Conservation (phyloP, 495 filamentous ascomycete species). For the Immersiella caudata region DNA sequence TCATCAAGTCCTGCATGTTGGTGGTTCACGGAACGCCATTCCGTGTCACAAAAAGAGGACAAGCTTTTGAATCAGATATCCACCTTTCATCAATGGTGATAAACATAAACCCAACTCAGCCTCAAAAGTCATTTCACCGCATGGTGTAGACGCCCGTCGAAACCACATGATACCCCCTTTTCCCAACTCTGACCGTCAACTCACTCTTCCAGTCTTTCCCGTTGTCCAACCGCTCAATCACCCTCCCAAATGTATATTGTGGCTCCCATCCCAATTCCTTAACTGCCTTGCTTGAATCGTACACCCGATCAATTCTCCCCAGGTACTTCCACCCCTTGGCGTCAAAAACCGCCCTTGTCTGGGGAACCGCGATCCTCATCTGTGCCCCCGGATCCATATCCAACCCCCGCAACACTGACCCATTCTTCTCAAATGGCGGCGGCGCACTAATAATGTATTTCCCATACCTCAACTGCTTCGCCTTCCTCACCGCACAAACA, state of each 20-base stretch:
- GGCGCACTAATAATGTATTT: constrained; percentile 35
- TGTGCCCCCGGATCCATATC: constrained; percentile 20
- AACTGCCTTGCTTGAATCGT: constrained; percentile 33
- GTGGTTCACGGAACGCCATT: neutral
- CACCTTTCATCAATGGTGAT: no score
- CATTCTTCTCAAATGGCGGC: constrained; percentile 23
- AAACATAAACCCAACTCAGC: no score
- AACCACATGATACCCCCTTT: constrained; percentile 35
- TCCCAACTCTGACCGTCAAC: constrained; percentile 30
- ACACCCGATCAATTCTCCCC: constrained; percentile 35
- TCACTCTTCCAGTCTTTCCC: constrained; percentile 37
- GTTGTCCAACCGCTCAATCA: constrained; percentile 25
- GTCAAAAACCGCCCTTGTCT: constrained; percentile 23
- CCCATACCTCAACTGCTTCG: constrained; percentile 14
- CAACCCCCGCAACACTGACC: constrained; percentile 14
- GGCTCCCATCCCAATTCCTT: constrained; percentile 33
- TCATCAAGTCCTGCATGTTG: neutral
- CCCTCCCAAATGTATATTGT: constrained; percentile 32
- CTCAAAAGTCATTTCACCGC: constrained; percentile 19
- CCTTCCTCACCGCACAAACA: constrained; percentile 28
- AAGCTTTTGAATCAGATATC: no score
- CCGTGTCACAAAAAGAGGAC: neutral
- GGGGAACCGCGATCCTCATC: constrained; percentile 11
- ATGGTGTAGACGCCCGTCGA: constrained; percentile 36
- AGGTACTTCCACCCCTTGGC: constrained; percentile 31